Conservation (phyloP, 768 basidiomycete species). For the Rubroboletus satanas region DNA sequence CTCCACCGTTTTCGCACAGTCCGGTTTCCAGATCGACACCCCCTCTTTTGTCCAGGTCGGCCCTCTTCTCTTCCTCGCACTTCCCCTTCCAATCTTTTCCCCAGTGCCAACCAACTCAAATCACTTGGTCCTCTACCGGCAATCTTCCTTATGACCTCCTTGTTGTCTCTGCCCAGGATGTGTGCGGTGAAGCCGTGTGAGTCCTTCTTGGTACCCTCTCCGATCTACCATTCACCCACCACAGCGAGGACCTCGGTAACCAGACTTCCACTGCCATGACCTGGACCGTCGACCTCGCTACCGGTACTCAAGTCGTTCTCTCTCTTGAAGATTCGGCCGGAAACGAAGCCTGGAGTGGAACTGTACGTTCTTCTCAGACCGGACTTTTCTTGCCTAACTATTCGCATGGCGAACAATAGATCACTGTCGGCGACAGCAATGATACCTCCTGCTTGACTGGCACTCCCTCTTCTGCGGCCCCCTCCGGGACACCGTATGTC, state of each 20-base stretch:
- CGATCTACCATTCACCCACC: conserved; percentile 5
- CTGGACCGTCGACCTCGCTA: conserved; percentile 41
- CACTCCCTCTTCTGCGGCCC: conserved; percentile 5
- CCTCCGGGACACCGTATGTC: conserved; percentile 2
- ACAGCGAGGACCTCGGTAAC: conserved; percentile 59
- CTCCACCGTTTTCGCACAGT: conserved; percentile 45
- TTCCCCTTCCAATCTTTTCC: neutral
- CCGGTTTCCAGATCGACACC: conserved; percentile 47
- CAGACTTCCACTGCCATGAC: conserved; percentile 39
- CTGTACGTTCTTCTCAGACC: conserved; percentile 38
- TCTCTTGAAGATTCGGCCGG: conserved; percentile 50
- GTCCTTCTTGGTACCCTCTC: conserved; percentile 17
- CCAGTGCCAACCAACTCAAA: conserved; percentile 49
- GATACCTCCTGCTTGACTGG: conserved; percentile 37
- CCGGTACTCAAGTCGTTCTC: conserved; percentile 47
- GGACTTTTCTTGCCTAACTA: neutral
- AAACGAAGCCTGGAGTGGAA: conserved; percentile 64
- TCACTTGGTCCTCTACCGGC: conserved; percentile 43
- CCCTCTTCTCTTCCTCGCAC: neutral
- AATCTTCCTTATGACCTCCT: conserved; percentile 55
- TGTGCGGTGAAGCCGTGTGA: conserved; percentile 60
- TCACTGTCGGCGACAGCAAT: conserved; percentile 34
- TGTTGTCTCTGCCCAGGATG: conserved; percentile 47
- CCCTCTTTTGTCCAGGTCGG: conserved; percentile 53
- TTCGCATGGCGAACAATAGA: conserved; percentile 20